These are phyloP conservation scores for Wickerhamomyces pijperi DNA, from an alignment of 805 yeast species.

Conservation along the genomic window DNA sequence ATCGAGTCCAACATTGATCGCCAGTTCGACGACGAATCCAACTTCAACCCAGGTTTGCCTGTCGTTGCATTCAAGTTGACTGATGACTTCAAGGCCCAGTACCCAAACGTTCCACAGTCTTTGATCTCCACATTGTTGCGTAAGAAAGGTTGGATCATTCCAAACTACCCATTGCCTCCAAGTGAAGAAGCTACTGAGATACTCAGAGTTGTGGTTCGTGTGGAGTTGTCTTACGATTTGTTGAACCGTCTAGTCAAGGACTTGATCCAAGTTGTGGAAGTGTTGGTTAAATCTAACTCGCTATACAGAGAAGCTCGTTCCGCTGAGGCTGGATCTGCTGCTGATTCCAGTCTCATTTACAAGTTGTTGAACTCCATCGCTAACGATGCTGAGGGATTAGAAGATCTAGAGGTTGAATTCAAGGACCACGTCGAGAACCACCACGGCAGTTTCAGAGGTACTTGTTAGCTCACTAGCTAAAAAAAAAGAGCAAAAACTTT, in stretches of 20 bases:
- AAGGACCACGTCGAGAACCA: conserved; percentile 14
- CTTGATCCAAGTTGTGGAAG: conserved; percentile 39
- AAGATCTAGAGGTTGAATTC: conserved; percentile 5
- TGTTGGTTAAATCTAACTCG: conserved; percentile 37
- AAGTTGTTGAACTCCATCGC: conserved; percentile 43
- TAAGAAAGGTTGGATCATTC: conserved; percentile 76
- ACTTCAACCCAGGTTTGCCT: conserved; percentile 70
- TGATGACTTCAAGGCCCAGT: conserved; percentile 39
- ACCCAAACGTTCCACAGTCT: conserved; percentile 78
- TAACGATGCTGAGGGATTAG: conserved; percentile 39
- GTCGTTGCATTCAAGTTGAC: conserved; percentile 80
- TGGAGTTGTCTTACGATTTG: conserved; percentile 49
- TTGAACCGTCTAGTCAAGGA: conserved; percentile 56
- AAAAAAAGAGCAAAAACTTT: too few species aligned
- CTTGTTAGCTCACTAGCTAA: conserved; percentile 7
- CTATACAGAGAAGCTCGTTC: conserved; percentile 10
- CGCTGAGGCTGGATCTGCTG: too few species aligned
- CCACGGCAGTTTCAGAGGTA: conserved; percentile 20
- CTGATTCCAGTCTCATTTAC: conserved; percentile 28
- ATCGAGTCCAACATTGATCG: conserved; percentile 18
- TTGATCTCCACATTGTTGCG: conserved; percentile 63
- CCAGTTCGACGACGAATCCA: conserved; percentile 26
- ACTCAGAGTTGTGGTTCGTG: conserved; percentile 74
- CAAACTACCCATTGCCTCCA: conserved; percentile 76
- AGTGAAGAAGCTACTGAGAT: conserved; percentile 51